phyloP scores from a whole-genome alignment of 805 yeast genomes.

The Candida piceae region DNA sequence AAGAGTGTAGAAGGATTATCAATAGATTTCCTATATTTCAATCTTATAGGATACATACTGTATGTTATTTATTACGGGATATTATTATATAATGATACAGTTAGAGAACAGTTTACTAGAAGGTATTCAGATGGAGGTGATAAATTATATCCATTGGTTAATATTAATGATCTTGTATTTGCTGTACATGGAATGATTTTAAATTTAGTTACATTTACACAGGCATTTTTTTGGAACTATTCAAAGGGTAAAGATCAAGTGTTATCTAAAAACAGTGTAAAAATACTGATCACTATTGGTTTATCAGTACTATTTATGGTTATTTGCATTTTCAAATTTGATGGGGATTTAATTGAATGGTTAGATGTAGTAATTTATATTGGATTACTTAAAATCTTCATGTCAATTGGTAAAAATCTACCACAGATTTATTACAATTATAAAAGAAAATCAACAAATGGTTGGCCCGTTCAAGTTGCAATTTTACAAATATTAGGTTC shows the following conservation, averaged over 20 bases:
- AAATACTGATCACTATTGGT: not conserved
- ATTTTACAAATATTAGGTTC: slow-evolving; percentile 19
- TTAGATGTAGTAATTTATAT: slow-evolving; percentile 18
- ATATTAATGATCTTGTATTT: slow-evolving; percentile 18
- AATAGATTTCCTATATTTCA: slow-evolving; percentile 20
- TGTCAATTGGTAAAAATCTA: slow-evolving; percentile 18
- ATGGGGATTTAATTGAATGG: slow-evolving; percentile 12
- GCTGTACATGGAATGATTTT: slow-evolving; percentile 15
- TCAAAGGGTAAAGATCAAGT: slow-evolving; percentile 15
- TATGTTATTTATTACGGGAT: slow-evolving; percentile 16
- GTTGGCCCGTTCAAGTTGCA: slow-evolving; percentile 23
- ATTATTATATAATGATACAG: slow-evolving; percentile 12
- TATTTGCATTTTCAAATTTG: not conserved
- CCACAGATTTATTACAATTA: slow-evolving; percentile 20
- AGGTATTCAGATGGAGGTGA: slow-evolving; percentile 8
- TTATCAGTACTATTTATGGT: too few species aligned
- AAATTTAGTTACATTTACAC: slow-evolving; percentile 13
- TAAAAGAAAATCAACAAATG: slow-evolving; percentile 20
- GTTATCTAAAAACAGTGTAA: slow-evolving; percentile 5
- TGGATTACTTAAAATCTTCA: slow-evolving; percentile 17
- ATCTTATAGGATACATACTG: slow-evolving; percentile 17
- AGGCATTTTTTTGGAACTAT: slow-evolving; percentile 19
- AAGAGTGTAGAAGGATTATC: slow-evolving; percentile 21
- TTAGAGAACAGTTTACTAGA: slow-evolving; percentile 15
- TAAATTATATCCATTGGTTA: slow-evolving; percentile 13